These are phyloP conservation scores for Aspergillus sp. DNA, from an alignment of 2,329 filamentous ascomycete species.

Conservation along the genomic window DNA sequence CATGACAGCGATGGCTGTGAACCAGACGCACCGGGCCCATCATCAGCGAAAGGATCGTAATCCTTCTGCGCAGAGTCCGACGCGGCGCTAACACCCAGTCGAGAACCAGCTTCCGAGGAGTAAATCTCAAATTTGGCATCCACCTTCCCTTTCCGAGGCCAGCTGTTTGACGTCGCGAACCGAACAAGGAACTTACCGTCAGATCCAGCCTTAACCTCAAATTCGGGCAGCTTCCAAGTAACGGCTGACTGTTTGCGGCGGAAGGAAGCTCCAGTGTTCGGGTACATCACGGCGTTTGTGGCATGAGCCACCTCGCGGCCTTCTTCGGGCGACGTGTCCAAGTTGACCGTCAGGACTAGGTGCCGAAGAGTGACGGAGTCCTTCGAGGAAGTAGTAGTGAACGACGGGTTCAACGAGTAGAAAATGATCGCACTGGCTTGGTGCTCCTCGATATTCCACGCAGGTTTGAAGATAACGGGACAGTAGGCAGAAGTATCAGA, in stretches of 20 bases:
- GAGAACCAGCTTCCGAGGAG: slow-evolving; percentile 56
- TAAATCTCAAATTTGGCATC: slow-evolving; percentile 79
- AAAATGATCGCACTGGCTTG: slow-evolving; percentile 84
- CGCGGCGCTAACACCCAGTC: slow-evolving; percentile 59
- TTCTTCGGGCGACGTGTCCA: slow-evolving; percentile 41
- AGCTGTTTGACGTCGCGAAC: slow-evolving; percentile 69
- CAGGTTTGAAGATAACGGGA: slow-evolving; percentile 69
- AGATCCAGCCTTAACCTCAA: slow-evolving; percentile 52
- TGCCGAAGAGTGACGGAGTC: slow-evolving; percentile 65
- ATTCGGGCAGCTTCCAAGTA: slow-evolving; percentile 45
- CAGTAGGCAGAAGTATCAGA: slow-evolving; percentile 57
- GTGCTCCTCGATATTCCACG: slow-evolving; percentile 79
- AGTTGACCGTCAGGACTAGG: slow-evolving; percentile 64
- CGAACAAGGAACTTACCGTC: slow-evolving; percentile 78
- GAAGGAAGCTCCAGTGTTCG: slow-evolving; percentile 43
- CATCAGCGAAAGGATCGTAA: slow-evolving; percentile 50
- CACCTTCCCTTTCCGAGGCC: slow-evolving; percentile 69
- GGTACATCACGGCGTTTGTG: slow-evolving; percentile 45
- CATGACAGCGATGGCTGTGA: slow-evolving; percentile 48
- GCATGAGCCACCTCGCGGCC: slow-evolving; percentile 41
- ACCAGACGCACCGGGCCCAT: slow-evolving; percentile 26
- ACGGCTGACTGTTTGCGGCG: slow-evolving; percentile 46
- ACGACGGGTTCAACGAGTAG: slow-evolving; percentile 78
- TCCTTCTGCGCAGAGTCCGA: slow-evolving; percentile 28
- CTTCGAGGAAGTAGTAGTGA: slow-evolving; percentile 41